Evolutionary conservation across 805 yeast genomes (phyloP).

Genomic region (Komagataella mondaviorum): DNA sequence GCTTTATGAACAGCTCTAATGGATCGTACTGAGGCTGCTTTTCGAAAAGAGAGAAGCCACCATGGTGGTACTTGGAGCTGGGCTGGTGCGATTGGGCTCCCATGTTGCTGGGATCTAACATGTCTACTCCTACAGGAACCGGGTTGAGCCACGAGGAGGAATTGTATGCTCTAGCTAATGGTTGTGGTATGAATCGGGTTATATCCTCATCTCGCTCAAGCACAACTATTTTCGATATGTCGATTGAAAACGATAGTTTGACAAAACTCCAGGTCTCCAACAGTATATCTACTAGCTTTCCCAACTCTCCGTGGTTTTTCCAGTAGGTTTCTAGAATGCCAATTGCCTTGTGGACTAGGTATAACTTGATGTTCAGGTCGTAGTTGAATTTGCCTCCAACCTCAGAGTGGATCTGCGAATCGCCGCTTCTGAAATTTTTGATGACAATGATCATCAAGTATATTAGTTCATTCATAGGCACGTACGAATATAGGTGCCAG

Average conservation of each 20-base stretch:
- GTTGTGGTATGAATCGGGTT: neutral
- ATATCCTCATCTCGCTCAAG: neutral
- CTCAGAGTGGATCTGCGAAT: conserved; percentile 5
- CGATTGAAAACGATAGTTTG: conserved; percentile 8
- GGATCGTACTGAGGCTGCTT: neutral
- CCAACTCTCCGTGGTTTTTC: conserved; percentile 12
- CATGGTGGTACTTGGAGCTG: neutral
- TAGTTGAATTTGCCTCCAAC: conserved; percentile 6
- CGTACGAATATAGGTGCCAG: conserved; percentile 49
- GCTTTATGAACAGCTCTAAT: neutral
- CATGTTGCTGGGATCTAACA: neutral
- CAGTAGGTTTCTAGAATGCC: conserved; percentile 9
- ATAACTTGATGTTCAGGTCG: conserved; percentile 18
- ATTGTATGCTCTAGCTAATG: neutral
- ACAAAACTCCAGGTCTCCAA: conserved; percentile 12
- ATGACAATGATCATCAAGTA: conserved; percentile 36
- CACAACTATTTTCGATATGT: neutral
- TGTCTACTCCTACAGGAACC: neutral
- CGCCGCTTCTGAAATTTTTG: conserved; percentile 30
- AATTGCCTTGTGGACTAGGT: conserved; percentile 10
- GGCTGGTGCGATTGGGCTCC: neutral
- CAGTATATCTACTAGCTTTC: conserved; percentile 10
- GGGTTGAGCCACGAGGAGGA: neutral
- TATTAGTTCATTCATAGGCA: conserved; percentile 46
- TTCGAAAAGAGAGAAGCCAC: neutral